A percentile compares a stretch with the other conserved stretches of the same genome.
phyloP scores from a whole-genome alignment of 1,284 basidiomycete genomes.

The Ustilago nuda region DNA sequence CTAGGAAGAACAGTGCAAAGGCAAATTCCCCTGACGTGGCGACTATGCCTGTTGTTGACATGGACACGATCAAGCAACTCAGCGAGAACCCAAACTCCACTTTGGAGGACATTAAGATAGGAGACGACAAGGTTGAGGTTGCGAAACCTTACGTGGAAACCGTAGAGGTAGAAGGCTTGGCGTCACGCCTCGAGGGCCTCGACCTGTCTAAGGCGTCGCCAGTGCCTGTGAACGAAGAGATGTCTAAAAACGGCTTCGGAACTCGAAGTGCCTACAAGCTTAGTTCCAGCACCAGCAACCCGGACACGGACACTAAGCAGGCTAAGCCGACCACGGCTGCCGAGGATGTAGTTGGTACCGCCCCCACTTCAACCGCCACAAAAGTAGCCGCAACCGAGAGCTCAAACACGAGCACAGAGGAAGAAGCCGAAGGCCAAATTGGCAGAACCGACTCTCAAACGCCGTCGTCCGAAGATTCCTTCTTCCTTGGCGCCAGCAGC shows the following conservation, averaged over 20 bases:
- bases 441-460: conserved; percentile 41
- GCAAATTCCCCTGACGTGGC: conserved; percentile 31
- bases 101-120: not conserved
- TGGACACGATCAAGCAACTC: conserved; percentile 34
- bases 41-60: conserved; percentile 46
- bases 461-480: conserved; percentile 44
- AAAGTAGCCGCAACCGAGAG: not conserved
- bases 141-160: not conserved
- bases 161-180: not conserved
- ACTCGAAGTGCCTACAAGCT: conserved; percentile 44
- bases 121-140: not conserved
- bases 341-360: not conserved
- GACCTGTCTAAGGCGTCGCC: conserved; percentile 34
- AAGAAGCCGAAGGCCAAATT: conserved; percentile 14
- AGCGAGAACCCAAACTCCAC: conserved; percentile 11
- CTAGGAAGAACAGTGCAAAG: conserved; percentile 25
- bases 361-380: not conserved
- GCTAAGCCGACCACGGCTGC: not conserved
- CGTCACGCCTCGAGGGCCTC: conserved; percentile 8
- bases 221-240: conserved; percentile 37
- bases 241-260: conserved; percentile 48
- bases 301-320: not conserved
- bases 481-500: conserved; percentile 35
- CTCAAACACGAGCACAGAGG: not conserved
- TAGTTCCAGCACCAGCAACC: not conserved